These are phyloP conservation scores for Knufia petricola DNA, from an alignment of 2,329 filamentous ascomycete genomes.

Conservation along the genomic window DNA sequence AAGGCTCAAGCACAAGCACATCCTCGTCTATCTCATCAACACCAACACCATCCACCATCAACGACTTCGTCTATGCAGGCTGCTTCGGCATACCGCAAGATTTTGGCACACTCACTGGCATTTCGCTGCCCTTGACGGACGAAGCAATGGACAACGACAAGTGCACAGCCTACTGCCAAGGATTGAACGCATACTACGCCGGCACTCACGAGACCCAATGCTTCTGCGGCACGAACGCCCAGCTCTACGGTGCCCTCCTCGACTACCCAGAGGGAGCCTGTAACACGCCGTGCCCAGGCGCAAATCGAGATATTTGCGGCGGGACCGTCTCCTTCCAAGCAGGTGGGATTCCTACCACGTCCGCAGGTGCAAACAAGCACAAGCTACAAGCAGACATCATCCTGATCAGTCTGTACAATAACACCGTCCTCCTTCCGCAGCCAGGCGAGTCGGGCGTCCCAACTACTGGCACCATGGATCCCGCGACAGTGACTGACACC, in stretches of 20 bases:
- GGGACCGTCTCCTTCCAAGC: constrained; percentile 6
- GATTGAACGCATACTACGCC: constrained; percentile 11
- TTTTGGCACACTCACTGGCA: constrained; percentile 11
- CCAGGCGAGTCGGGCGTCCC: constrained; percentile 1
- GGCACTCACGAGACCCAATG: constrained; percentile 6
- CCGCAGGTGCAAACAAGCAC: not conserved
- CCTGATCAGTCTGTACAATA: constrained; percentile 16
- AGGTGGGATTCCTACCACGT: not conserved
- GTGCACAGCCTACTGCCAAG: constrained; percentile 13
- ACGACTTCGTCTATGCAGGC: constrained; percentile 15
- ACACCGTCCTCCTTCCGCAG: constrained; percentile 2
- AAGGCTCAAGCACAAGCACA: not conserved
- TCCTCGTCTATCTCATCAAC: constrained; percentile 5
- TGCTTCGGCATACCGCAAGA: constrained; percentile 15
- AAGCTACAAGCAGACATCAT: constrained; percentile 9
- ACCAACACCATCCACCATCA: constrained; percentile 7
- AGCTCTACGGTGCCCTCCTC: constrained; percentile 9
- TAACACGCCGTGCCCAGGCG: constrained; percentile 16
- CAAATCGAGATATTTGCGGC: constrained; percentile 15
- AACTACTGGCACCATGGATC: constrained; percentile 2
- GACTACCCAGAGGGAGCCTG: constrained; percentile 17
- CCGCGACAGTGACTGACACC: not conserved
- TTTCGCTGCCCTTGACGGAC: constrained; percentile 12
- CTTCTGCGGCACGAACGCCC: constrained; percentile 2
- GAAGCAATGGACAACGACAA: constrained; percentile 13